Base-by-base conservation (phyloP, 2,329 filamentous ascomycete species). In the Paecilomyces sp. region DNA sequence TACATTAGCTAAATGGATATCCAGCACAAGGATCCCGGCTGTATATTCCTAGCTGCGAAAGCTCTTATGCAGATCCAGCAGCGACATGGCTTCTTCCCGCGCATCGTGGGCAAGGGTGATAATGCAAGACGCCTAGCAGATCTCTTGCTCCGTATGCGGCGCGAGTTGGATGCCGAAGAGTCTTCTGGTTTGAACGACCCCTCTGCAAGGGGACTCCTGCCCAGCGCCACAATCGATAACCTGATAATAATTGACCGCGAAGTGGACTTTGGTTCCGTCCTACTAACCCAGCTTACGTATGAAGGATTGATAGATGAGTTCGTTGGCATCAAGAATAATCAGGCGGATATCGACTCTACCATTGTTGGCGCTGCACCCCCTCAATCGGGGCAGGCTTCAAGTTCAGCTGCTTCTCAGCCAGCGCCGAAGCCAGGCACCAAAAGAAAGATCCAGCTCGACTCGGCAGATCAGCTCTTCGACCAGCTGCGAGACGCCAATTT, bases 211-310 rank as follows among this genome's bases (percentile, higher is more conserved):
- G 89, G 89, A 6, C 80, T 96, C 28, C 88, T 90, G 11, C 93
- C 94, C 12, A 97, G 94, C 73, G 89, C 89, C 11, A 88, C 87
- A 6, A 90, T 92, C 55, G 94, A 99, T 73, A 96, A 89, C 70
- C 80, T 97, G 61, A 92, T 99, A 68, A 89, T 99, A 62, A 92
- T 99, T 58, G 94, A 99, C 74, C 89, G 94, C 56, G 92, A 97
- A 72, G 89, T 96, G 58, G 94, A 99, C 73, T 92, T 94, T 68
- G 91, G 93, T 15, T 97, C 94, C 0, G 88, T 90, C 0, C 82
- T 99, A 15, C 86, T 99, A 58, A 97, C 93, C 0, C 94, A 99
- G 72, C 80, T 99, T 62, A 99, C 94, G 1, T 99, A 99, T 69
- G 93, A 99, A 76, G 94, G 94, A 3, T 81, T 99, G 28, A 88